Conservation (phyloP, 257 asterid genomes). For the Solanum chilense region DNA sequence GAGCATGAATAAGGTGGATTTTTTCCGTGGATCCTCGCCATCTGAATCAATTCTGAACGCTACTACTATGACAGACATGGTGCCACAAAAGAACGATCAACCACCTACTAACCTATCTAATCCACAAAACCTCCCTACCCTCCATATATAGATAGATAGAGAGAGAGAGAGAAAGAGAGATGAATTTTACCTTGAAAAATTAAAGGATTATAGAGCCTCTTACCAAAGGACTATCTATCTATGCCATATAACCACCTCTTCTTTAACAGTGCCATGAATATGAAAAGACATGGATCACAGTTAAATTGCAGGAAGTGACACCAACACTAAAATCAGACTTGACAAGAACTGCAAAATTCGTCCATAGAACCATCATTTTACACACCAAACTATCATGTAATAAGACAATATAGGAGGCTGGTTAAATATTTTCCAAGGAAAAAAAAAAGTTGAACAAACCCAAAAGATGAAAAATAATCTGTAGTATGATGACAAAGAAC, state of each 20-base stretch:
- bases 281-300: not conserved
- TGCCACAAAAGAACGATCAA: not conserved
- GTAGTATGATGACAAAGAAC: not conserved
- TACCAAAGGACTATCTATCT: too few relatives aligned
- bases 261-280: not conserved
- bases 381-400: not conserved
- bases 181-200: too few relatives aligned
- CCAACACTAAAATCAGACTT: not conserved
- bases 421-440: not conserved
- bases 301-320: not conserved
- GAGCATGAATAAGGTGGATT: too few relatives aligned
- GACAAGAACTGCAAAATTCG: not conserved
- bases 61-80: too few relatives aligned
- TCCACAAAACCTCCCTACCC: too few relatives aligned
- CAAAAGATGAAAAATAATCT: not conserved
- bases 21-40: too few relatives aligned
- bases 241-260: too few relatives aligned
- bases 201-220: too few relatives aligned
- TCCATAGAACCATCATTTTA: not conserved
- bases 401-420: not conserved
- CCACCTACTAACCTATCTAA: not conserved
- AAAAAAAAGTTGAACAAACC: not conserved
- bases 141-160: too few relatives aligned
- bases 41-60: too few relatives aligned
- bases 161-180: accelerated